Evolutionary conservation across 345 rosid species (phyloP), one percentile per base, ranked within the genome.

Genomic region (Rhodamnia rubescens): DNA sequence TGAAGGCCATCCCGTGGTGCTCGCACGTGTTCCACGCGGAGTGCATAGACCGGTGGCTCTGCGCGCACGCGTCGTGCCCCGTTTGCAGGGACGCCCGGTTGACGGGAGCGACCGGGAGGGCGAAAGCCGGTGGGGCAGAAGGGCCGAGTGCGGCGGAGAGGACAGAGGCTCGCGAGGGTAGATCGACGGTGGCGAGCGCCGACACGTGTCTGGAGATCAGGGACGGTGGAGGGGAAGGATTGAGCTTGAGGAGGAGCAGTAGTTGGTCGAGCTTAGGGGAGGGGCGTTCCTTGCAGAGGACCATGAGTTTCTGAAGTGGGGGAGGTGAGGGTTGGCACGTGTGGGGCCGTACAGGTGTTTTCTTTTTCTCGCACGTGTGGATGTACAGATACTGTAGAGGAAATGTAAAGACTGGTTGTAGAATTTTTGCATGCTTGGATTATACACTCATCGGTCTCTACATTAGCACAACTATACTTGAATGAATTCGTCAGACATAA

Each of bases 11-110:
- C 49, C 94, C 95, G 14, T 53, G 40, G 2, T 91, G 95, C 74
- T 50, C 86, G 85, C 96, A 94, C 92, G 86, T 87, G 87, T 94
- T 94, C 87, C 96, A 94, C 84, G 85, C 86, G 32, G 87, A 83
- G 3, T 94, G 96, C 32, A 84, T 94, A 1, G 94, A 90, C 89
- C 87, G 88, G 88, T 94, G 98, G 95, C 93, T 94, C 22, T 51
- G 27, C 29, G 74, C 90, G 53, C 92, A 89, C 82, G 87, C 82
- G 75, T 87, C 91, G 14, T 94, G 97, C 81, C 96, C 95, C 22
- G 89, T 94, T n/a, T 94, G 97, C 51, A 88, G 97, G 82, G 91
- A 88, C 58, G 87, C 90, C 50, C 90, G 84, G 86, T 87, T 93
- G 83, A 82, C 90, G 10, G 86, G 85, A 69, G 85, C 22, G 51